Percentiles rank a stretch among this genome's conserved stretches.
These are phyloP conservation scores for Chlorophyllum brunneum DNA, from an alignment of 768 basidiomycete species.

Conservation along the genomic window DNA sequence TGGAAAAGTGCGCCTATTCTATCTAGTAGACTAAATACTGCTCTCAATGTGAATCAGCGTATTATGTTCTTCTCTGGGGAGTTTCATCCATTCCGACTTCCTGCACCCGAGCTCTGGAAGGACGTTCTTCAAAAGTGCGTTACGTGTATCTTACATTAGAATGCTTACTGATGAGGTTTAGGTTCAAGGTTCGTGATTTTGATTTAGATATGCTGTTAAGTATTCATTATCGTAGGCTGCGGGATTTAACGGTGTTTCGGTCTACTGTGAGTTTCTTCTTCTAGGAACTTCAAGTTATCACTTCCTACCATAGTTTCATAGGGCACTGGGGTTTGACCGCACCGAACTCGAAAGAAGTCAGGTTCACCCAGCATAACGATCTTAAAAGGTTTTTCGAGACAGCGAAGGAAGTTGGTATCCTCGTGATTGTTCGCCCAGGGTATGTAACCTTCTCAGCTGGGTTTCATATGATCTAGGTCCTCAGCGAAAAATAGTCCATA, in stretches of 20 bases:
- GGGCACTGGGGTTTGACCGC: slow-evolving; percentile 66
- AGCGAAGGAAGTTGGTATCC: slow-evolving; percentile 58
- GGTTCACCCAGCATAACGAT: slow-evolving; percentile 57
- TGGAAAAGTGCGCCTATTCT: slow-evolving; percentile 24
- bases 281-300: slow-evolving; percentile 21
- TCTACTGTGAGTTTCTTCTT: slow-evolving; percentile 49
- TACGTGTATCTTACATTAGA: not conserved
- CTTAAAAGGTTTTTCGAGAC: slow-evolving; percentile 55
- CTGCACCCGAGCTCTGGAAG: slow-evolving; percentile 61
- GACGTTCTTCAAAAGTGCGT: slow-evolving; percentile 58
- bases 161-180: not conserved
- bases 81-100: slow-evolving; percentile 67
- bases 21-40: too few relatives aligned
- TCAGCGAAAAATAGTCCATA: slow-evolving; percentile 30
- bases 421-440: slow-evolving; percentile 69
- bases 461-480: too few relatives aligned
- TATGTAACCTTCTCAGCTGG: too few relatives aligned
- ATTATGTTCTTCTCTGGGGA: slow-evolving; percentile 60
- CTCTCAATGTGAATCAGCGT: too few relatives aligned
- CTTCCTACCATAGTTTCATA: slow-evolving; percentile 18
- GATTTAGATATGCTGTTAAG: not conserved
- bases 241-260: slow-evolving; percentile 61
- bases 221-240: slow-evolving; percentile 36
- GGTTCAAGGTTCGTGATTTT: not conserved
- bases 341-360: slow-evolving; percentile 52